Evolutionary conservation across 2,329 filamentous ascomycete genomes (phyloP), one percentile per base, ranked within the genome.

Genomic region (Penicillium sclerotigenum): DNA sequence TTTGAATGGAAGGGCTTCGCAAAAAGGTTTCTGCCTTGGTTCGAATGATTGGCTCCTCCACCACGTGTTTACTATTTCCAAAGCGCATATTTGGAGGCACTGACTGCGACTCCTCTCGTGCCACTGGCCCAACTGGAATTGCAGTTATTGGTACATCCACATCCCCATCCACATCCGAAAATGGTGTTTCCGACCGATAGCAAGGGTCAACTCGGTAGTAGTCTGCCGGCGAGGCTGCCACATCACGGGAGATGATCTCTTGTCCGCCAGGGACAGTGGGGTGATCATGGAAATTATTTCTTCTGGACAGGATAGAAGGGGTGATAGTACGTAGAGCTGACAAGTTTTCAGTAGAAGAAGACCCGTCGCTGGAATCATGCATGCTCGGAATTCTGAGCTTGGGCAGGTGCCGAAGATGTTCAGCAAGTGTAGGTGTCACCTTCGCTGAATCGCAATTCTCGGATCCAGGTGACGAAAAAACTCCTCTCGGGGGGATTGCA

Each of bases 41-140:
- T 6, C 82, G 80, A 59, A 73, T 62, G 38, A 81, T 70, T 47
- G 79, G 79, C 38, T 81, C 77, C 26, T 60, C 56, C 22, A 56
- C 62, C 59, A 71, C 66, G 56, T 68, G 41, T 24, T 49, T 47
- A 5, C 61, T 68, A 40, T 78, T 72, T 31, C 86, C 84, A 78
- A 88, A 96, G 71, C 85, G 87, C 91, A 97, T 96, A 75, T 96
- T 87, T 7, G 93, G 93, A 41, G 93, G 93, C 0, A 97, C 93
- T 5, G 92, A 97, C 73, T 96, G 91, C 26, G 91, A 96, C 45
- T 81, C 79, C 68, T 94, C 88, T 48, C 93, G 88, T 42, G 87
- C 81, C 31, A 96, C 80, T 7, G 89, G 89, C 0, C 87, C 89
- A 16, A 85, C 66, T 1, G 85, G 84, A 41, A 92, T 79, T 3